Evolutionary conservation across 441 rosid genomes (phyloP), one percentile per base, ranked within the genome.

Genomic region (Pelargonium citronellum): DNA sequence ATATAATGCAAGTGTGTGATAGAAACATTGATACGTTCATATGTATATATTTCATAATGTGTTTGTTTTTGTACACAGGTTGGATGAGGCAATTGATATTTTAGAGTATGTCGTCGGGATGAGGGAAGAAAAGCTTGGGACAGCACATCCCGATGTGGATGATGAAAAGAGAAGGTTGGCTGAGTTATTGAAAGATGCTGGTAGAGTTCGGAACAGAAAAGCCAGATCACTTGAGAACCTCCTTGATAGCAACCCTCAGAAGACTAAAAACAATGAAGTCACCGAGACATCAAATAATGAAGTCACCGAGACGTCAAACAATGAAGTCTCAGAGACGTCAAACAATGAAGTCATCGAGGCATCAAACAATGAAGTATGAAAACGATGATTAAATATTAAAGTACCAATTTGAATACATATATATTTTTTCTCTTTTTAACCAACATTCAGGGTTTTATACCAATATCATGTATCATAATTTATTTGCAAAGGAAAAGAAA

Each of bases 81-180:
- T 88, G 89, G 95, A 88, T 55, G 98, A 91, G 72, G 96, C 98
- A 7, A 91, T 93, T 67, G 83, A 80, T 66, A 70, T 87, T 51
- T 77, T 91, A 72, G 98, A 89, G 75, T 84, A 76, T 61, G 92
- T 93, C 20, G 93, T 93, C 57, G 84, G 78, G 67, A 79, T 80
- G 79, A 82, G 97, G 70, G 97, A 93, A 79, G 98, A 91, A 73
- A 89, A 86, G 76, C 98, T 93, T 1, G 96, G 97, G 81, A 93
- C 97, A 6, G 96, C 97, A 2, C 89, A 88, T 64, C 91, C 95
- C 1, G 96, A 86, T 73, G 93, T 91, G 39, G 89, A 83, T 72
- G 96, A 94, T 57, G 98, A 91, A 90, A 94, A 89, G 87, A 85
- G 69, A 79, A 86, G 98, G 79, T 72, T 94, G 82, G 85, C 79